Evolutionary conservation across 106 monocot genomes (phyloP).

Genomic region (Ottelia alismoides): DNA sequence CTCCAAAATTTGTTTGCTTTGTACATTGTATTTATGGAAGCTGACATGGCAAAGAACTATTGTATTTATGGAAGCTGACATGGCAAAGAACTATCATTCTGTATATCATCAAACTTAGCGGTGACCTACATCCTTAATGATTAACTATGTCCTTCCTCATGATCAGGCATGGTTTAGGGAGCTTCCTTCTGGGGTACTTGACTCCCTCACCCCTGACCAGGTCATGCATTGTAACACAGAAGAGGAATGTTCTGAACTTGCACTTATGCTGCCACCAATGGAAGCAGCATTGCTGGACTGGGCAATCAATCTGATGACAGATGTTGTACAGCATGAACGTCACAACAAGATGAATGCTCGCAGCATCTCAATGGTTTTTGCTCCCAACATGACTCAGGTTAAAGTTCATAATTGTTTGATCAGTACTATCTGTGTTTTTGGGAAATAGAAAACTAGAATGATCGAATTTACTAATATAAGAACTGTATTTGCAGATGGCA

Average conservation of each 20-base stretch:
- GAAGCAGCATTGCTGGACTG: conserved; percentile 73
- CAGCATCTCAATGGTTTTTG: conserved; percentile 79
- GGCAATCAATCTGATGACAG: conserved; percentile 75
- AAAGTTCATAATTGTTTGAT: too few relatives aligned
- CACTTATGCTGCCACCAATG: conserved; percentile 26
- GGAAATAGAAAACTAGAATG: too few relatives aligned
- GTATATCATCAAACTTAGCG: too few relatives aligned
- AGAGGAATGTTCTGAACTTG: conserved; percentile 54
- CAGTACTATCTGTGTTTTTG: not conserved
- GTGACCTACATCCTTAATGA: too few relatives aligned
- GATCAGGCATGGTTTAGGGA: conserved; percentile 92
- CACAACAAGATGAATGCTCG: conserved; percentile 82
- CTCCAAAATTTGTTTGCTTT: too few relatives aligned
- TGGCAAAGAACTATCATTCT: too few relatives aligned
- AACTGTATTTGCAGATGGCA: conserved; percentile 55
- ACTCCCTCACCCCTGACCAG: conserved; percentile 64
- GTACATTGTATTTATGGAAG: too few relatives aligned
- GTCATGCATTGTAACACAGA: conserved; percentile 76
- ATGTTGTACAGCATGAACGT: conserved; percentile 53
- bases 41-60: too few relatives aligned
- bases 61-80: too few relatives aligned
- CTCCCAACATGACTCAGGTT: conserved; percentile 94
- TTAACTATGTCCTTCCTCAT: too few relatives aligned
- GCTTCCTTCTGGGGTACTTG: conserved; percentile 64
- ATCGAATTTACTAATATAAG: too few relatives aligned